Conservation (phyloP, 345 rosid genomes). For the Aegle marmelos region DNA sequence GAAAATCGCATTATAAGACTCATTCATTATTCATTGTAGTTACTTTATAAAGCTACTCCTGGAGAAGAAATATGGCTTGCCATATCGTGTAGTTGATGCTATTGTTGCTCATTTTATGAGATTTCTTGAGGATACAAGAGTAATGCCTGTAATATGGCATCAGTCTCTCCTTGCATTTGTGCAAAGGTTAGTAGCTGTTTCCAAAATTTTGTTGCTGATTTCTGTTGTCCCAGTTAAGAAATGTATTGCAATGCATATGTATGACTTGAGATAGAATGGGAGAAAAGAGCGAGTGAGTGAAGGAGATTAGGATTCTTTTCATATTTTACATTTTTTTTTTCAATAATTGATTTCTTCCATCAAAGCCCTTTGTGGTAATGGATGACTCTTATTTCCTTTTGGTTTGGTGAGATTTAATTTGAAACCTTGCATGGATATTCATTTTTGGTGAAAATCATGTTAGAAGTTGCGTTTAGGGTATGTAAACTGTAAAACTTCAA, state of each 20-base stretch:
- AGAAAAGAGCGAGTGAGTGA: neutral
- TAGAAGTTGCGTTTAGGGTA: neutral
- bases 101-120: constrained; percentile 79
- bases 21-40: constrained; percentile 38
- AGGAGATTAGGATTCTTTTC: neutral
- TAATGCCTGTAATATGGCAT: constrained; percentile 99
- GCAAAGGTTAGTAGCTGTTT: constrained; percentile 54
- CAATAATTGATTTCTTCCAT: neutral
- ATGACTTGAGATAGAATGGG: neutral
- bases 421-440: neutral
- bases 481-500: neutral
- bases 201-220: neutral
- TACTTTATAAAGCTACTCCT: constrained; percentile 84
- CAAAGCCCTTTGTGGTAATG: neutral
- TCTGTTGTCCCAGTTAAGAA: neutral
- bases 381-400: neutral
- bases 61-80: constrained; percentile 93
- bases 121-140: constrained; percentile 65
- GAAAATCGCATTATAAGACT: constrained; percentile 7
- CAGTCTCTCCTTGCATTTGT: constrained; percentile 91
- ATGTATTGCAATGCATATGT: neutral
- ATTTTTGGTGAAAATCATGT: neutral
- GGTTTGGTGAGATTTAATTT: neutral
- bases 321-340: too few species aligned
- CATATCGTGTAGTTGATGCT: constrained; percentile 80